Base-by-base conservation (phyloP, 164 flowering plant genomes). In the Dillenia suffruticosa region DNA sequence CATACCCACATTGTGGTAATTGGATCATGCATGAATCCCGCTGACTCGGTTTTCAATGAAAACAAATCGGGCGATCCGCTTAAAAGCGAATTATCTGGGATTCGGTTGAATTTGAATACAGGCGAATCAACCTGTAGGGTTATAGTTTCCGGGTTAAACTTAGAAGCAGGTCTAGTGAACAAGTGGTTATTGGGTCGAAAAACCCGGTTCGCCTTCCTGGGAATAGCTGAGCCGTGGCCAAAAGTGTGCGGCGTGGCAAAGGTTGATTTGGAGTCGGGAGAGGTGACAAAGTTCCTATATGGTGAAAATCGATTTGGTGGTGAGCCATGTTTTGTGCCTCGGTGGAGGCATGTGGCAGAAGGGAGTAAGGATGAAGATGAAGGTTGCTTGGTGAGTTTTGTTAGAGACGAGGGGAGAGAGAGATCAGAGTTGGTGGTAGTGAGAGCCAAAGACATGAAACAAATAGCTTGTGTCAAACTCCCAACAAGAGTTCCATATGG, bases 171-270 rank as follows among this genome's bases (percentile, higher is more conserved):
- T 3, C 76, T 73, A 61, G 81, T 84, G 58, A 82, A 80, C 70
- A 64, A 64, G 66, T 12, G 5, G 0, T 52, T 26, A 8, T 57
- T 80, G 7, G 89, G 89, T 5, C 47, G 68, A 57, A 78, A 70
- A 49, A 80, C 77, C 40, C 74, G 74, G 70, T 82, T 46, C 64
- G 79, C 49, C 2, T 84, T 78, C 57, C 26, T 81, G 62, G 89
- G 86, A 0, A 74, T 84, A 24, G 84, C 81, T 0, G 86, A 84
- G 43, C 84, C 89, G 1, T 84, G 86, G 86, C 89, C 89, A 0
- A 84, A 72, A 55, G 73, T 77, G 54, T 65, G 70, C 2, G 89
- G 89, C 15, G 47, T 84, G 4, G 86, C 89, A 0, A 84, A 79
- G 67, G 84, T 84, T 10, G 86, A 82, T 55, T 56, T 84, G 56